A percentile compares a stretch with the other conserved stretches of the same genome.
These are phyloP conservation scores for Ustulina deusta DNA, from an alignment of 2,329 filamentous ascomycete genomes.

Conservation along the genomic window DNA sequence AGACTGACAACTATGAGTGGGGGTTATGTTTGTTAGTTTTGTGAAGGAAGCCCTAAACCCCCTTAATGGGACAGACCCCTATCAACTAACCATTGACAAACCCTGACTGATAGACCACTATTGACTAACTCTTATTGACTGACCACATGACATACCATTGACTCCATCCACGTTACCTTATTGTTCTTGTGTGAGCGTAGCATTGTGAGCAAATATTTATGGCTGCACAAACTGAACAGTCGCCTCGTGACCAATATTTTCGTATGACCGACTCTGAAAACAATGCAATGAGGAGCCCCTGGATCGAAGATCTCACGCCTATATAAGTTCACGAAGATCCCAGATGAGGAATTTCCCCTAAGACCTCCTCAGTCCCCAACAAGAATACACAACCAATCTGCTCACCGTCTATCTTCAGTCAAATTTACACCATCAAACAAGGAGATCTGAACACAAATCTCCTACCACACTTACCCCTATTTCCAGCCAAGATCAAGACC, in stretches of 20 bases:
- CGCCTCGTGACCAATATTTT: not conserved
- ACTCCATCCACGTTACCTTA: not conserved
- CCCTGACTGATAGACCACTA: too few species aligned
- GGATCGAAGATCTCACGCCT: not conserved
- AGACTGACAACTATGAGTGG: not conserved
- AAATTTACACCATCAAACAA: not conserved
- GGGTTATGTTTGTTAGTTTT: not conserved
- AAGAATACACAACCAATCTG: not conserved
- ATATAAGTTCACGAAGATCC: not conserved
- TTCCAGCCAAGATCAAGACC: too few species aligned
- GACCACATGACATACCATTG: not conserved
- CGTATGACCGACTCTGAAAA: not conserved
- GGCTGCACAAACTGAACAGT: conserved; percentile 1
- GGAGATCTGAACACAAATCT: not conserved
- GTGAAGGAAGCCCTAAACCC: not conserved
- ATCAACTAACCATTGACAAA: too few species aligned
- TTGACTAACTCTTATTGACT: too few species aligned
- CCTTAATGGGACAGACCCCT: too few species aligned
- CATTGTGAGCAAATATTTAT: not conserved
- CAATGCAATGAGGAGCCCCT: not conserved
- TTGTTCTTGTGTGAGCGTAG: not conserved
- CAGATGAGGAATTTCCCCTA: not conserved
- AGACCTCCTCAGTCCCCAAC: not conserved
- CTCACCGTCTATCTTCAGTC: not conserved
- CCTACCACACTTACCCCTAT: not conserved